Percentiles rank a stretch among this genome's conserved stretches.
These are phyloP conservation scores for Solanum hybrid DNA, from an alignment of 305 asterid genomes.

Conservation along the genomic window DNA sequence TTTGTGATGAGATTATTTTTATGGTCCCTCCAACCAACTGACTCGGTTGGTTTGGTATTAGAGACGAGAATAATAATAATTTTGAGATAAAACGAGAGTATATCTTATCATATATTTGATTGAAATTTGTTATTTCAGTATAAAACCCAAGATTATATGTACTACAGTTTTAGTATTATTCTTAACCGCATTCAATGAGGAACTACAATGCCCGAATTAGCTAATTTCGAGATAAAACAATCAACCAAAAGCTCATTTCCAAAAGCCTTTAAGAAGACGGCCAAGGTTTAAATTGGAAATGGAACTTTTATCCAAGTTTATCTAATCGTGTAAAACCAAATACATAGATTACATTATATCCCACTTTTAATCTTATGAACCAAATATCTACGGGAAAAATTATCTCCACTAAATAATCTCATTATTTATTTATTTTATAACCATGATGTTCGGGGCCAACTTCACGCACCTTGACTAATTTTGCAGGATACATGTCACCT, in stretches of 20 bases:
- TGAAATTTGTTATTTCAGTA: neutral
- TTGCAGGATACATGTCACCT: neutral
- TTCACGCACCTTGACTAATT: neutral
- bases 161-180: neutral
- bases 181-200: neutral
- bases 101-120: neutral
- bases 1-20: neutral
- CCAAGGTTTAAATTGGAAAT: neutral
- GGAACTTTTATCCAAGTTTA: neutral
- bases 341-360: neutral
- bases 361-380: neutral
- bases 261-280: neutral
- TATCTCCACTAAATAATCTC: neutral
- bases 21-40: neutral
- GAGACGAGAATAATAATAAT: neutral
- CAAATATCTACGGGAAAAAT: neutral
- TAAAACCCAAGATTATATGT: neutral
- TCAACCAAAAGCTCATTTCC: neutral
- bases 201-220: neutral
- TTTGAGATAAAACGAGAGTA: neutral
- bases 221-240: neutral
- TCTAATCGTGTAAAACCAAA: neutral
- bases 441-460: neutral
- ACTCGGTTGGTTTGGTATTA: neutral
- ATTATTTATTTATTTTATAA: neutral